These are phyloP conservation scores for Paxillus ammoniavirescens DNA, from an alignment of 768 basidiomycete genomes.

Conservation along the genomic window DNA sequence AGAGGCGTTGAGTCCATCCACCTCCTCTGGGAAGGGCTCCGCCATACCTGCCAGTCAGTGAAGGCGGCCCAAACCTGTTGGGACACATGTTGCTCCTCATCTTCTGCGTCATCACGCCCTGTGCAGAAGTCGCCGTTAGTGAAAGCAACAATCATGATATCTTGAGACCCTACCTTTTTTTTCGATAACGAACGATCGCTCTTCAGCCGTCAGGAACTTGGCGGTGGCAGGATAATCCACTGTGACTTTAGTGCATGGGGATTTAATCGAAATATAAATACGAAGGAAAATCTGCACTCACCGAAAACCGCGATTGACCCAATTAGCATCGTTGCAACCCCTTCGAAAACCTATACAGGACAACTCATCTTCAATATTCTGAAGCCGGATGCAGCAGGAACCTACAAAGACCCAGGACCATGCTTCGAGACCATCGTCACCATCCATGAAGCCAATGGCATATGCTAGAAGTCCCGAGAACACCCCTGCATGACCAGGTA, in stretches of 20 bases:
- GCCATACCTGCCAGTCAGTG: constrained; percentile 57
- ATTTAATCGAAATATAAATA: not conserved
- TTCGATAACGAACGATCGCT: constrained; percentile 52
- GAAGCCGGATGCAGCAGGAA: not conserved
- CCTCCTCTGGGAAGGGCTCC: too few relatives aligned
- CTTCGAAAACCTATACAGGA: constrained; percentile 38
- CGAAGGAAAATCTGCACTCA: constrained; percentile 15
- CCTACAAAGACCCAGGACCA: constrained; percentile 73
- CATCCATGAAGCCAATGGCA: constrained; percentile 53
- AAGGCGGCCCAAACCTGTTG: constrained; percentile 52
- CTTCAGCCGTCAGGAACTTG: constrained; percentile 58
- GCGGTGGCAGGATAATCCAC: constrained; percentile 64
- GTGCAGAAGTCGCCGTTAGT: constrained; percentile 38
- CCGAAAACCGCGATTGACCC: constrained; percentile 51
- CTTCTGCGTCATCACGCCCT: constrained; percentile 54
- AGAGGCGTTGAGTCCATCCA: not conserved
- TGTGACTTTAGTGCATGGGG: constrained; percentile 37
- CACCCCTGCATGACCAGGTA: constrained; percentile 32
- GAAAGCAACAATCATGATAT: not conserved
- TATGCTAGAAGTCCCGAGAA: constrained; percentile 61
- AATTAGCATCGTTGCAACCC: constrained; percentile 54
- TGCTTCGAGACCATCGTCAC: constrained; percentile 45
- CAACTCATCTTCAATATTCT: not conserved
- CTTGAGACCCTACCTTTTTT: constrained; percentile 45
- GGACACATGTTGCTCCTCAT: constrained; percentile 57